These are phyloP conservation scores for Hypoxylon sp. DNA, from an alignment of 2,329 filamentous ascomycete species.

Conservation along the genomic window DNA sequence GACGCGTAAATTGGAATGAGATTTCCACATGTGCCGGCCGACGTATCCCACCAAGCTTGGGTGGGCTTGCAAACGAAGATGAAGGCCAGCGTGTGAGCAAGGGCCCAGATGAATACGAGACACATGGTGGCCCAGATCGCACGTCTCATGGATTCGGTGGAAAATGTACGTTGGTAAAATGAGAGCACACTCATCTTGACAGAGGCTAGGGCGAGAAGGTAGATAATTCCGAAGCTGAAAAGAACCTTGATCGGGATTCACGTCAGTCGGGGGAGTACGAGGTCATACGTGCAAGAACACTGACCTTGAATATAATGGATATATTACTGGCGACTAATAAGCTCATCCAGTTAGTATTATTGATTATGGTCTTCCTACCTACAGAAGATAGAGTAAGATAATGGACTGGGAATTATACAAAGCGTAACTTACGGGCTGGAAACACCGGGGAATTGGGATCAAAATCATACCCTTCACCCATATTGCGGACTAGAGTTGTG, in stretches of 20 bases:
- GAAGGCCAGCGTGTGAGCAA: constrained; percentile 1
- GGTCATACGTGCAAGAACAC: not conserved
- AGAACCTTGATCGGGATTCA: not conserved
- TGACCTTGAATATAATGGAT: constrained; percentile 1
- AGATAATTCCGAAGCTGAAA: constrained; percentile 4
- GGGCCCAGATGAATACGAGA: not conserved
- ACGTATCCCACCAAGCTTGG: constrained; percentile 4
- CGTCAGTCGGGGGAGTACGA: not conserved
- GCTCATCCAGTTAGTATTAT: not conserved
- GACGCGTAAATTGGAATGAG: constrained; percentile 2
- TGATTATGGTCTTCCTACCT: not conserved
- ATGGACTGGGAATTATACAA: not conserved
- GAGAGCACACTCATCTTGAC: constrained; percentile 5
- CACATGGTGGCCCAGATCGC: constrained; percentile 3
- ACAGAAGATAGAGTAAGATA: too few relatives aligned
- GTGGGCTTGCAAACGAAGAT: constrained; percentile 1
- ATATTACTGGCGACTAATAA: not conserved
- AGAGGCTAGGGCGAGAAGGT: constrained; percentile 1
- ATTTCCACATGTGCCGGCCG: not conserved
- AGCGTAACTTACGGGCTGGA: constrained; percentile 4
- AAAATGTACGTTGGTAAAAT: constrained; percentile 1
- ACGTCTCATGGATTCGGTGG: not conserved
- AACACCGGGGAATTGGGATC: not conserved
- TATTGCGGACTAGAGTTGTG: not conserved
- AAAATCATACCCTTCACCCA: constrained; percentile 2